These are phyloP conservation scores for Heritiera fomes DNA, from an alignment of 345 rosid species.

Conservation along the genomic window DNA sequence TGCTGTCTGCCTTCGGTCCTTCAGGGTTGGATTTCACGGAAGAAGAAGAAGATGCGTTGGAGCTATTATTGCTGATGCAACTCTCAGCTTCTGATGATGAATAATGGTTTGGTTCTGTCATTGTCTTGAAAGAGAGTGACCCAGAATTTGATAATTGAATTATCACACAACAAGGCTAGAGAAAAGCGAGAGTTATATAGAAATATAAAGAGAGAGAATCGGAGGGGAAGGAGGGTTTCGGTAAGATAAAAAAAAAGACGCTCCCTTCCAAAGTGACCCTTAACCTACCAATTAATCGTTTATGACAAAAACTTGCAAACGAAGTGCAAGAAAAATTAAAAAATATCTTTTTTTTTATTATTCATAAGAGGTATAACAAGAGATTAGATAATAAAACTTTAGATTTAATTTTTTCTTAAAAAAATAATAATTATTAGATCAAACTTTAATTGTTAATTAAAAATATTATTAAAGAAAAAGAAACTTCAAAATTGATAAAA, in stretches of 20 bases:
- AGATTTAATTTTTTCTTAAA: too few species aligned
- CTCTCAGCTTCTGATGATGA: conserved; percentile 19
- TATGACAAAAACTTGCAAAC: not conserved
- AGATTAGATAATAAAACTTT: too few species aligned
- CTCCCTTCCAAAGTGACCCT: conserved; percentile 9
- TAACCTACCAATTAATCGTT: conserved; percentile 15
- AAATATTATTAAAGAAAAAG: too few species aligned
- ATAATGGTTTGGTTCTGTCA: conserved; percentile 8
- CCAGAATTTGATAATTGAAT: not conserved
- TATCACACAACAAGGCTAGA: not conserved
- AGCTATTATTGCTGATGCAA: conserved; percentile 16
- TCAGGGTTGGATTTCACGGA: not conserved
- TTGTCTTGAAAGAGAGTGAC: conserved; percentile 11
- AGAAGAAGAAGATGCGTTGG: conserved; percentile 12
- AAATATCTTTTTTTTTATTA: too few species aligned
- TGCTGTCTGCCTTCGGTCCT: not conserved
- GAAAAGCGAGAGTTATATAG: not conserved
- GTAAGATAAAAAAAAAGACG: not conserved
- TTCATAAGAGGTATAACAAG: too few species aligned
- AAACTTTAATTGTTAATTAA: too few species aligned
- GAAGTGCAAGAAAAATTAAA: too few species aligned
- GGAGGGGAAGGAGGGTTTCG: not conserved
- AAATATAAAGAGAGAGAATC: conserved; percentile 7
- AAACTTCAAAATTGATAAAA: too few species aligned
- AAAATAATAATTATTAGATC: too few species aligned